A percentile compares a stretch with the other conserved stretches of the same genome.
These are phyloP conservation scores for Neofusicoccum sp. DNA, from an alignment of 2,329 filamentous ascomycete genomes.

Conservation along the genomic window DNA sequence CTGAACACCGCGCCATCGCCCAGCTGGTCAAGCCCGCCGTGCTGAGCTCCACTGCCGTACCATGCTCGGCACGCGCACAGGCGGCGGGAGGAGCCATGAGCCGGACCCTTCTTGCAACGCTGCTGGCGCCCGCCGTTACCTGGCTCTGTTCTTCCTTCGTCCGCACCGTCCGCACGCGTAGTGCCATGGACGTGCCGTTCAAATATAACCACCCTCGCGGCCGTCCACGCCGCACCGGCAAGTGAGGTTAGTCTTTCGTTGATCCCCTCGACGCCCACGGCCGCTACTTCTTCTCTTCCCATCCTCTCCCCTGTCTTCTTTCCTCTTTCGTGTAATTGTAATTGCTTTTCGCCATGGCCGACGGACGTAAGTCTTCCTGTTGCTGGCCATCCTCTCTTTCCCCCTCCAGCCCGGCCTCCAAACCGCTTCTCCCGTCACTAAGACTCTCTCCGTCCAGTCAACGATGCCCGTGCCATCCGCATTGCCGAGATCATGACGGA, in stretches of 20 bases:
- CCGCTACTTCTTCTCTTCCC: background rate
- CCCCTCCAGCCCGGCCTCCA: too few species aligned
- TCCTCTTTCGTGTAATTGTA: conserved; percentile 1
- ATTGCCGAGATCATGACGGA: conserved; percentile 64
- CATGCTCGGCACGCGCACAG: conserved; percentile 14
- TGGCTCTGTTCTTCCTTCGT: background rate
- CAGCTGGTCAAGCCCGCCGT: conserved; percentile 9
- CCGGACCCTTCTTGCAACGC: conserved; percentile 14
- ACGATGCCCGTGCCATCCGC: conserved; percentile 62
- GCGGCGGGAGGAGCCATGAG: conserved; percentile 16
- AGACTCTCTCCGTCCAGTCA: conserved; percentile 46
- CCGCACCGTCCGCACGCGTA: background rate
- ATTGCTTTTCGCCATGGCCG: conserved; percentile 46
- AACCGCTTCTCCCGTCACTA: too few species aligned
- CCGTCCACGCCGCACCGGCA: background rate
- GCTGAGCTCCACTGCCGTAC: conserved; percentile 14
- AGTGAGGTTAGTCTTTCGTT: conserved; percentile 11
- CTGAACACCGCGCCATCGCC: conserved; percentile 6
- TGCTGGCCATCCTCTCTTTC: too few species aligned
- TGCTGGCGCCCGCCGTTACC: conserved; percentile 1
- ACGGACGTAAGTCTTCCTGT: conserved; percentile 51
- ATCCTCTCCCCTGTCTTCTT: background rate
- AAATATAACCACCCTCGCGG: conserved; percentile 1
- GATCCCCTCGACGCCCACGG: background rate
- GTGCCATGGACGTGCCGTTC: background rate